Conservation (phyloP, 2,329 filamentous ascomycete genomes). For the Sporothrix pseudoabietina region DNA sequence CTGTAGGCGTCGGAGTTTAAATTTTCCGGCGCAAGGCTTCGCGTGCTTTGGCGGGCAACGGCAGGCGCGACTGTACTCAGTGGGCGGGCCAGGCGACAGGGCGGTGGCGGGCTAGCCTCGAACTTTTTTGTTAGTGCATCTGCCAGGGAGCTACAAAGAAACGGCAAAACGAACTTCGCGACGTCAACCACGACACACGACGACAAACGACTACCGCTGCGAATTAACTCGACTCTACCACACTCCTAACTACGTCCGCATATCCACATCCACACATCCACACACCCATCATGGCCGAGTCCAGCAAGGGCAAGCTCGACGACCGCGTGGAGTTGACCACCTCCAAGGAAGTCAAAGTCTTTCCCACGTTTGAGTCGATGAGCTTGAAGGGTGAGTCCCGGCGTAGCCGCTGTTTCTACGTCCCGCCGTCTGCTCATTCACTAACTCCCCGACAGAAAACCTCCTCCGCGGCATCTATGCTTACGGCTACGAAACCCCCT, state of each 20-base stretch:
- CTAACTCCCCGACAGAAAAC: conserved; percentile 64
- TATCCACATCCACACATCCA: not conserved
- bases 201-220: not conserved
- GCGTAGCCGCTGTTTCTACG: not conserved
- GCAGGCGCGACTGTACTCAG: too few species aligned
- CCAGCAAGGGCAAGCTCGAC: conserved; percentile 73
- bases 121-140: conserved; percentile 31
- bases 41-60: conserved; percentile 1
- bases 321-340: conserved; percentile 95
- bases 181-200: conserved; percentile 8
- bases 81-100: not conserved
- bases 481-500: conserved; percentile 97
- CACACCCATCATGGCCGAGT: conserved; percentile 73
- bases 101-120: conserved; percentile 19
- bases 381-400: conserved; percentile 72
- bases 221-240: not conserved
- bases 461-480: conserved; percentile 96
- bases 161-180: not conserved
- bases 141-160: not conserved
- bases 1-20: conserved; percentile 20
- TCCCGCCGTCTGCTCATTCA: not conserved
- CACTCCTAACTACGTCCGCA: not conserved
- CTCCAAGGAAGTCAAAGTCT: conserved; percentile 95
- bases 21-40: conserved; percentile 33
- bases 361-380: conserved; percentile 94